phyloP scores from a whole-genome alignment of 2,329 filamentous ascomycete species.

The Colletotrichum horii region DNA sequence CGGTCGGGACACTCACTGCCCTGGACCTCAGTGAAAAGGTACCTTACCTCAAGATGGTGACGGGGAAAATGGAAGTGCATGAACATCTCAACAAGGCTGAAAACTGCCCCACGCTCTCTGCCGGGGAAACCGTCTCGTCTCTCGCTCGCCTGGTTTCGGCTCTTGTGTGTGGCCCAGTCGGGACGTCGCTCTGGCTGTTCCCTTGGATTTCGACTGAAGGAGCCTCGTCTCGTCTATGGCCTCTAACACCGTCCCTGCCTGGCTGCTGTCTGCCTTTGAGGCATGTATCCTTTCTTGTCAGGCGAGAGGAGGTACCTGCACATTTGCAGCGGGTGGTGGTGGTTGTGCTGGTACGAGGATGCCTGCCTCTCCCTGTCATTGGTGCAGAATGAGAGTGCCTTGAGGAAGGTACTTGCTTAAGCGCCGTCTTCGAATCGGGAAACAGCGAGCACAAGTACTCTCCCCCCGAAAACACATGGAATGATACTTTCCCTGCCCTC shows the following conservation, averaged over 20 bases:
- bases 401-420: not conserved
- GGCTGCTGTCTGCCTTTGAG: not conserved
- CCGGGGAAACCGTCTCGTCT: constrained; percentile 16
- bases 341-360: not conserved
- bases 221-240: not conserved
- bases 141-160: not conserved
- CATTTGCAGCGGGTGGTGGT: not conserved
- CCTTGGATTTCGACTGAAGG: not conserved
- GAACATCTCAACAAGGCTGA: not conserved
- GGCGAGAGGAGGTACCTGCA: not conserved
- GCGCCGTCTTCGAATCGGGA: not conserved
- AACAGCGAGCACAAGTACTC: not conserved
- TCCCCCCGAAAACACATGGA: not conserved
- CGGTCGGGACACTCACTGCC: not conserved
- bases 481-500: not conserved
- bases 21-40: not conserved
- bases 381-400: not conserved
- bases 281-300: not conserved
- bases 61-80: not conserved
- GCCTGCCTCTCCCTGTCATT: not conserved
- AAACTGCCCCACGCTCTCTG: not conserved
- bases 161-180: not conserved
- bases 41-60: not conserved
- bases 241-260: not conserved
- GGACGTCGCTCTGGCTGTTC: not conserved